Base-by-base conservation (phyloP, 1,284 basidiomycete genomes). In the Sutorius eximius region DNA sequence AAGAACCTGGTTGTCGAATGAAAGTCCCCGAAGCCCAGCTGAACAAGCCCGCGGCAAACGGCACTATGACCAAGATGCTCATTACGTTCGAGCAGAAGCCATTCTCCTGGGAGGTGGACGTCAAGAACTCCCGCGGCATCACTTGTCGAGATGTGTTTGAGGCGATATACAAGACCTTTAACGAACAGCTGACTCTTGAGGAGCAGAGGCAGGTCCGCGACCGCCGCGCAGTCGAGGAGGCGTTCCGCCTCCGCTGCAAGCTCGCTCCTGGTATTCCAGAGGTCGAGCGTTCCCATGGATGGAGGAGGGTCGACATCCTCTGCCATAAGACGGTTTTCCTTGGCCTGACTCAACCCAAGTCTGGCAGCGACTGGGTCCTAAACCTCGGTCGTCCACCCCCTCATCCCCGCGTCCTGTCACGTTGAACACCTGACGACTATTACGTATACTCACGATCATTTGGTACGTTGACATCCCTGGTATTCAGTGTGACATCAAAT, bases 71-170 rank as follows among this genome's bases (percentile, higher is more conserved):
- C 1, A 66, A 71, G 49, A 77, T 77, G 74, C 59, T 63, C 18
- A 73, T 78, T 52, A 51, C 56, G 9, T 71, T 69, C 32, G 60
- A 68, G 18, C 65, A 64, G 7, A 49, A 65, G 10, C 60, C 68
- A 1, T 72, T 70, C 49, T 55, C 58, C 20, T 83, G 80, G 77
- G 72, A 73, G 9, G 70, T 86, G 51, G 60, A 69, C 42, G 74
- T 82, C 51, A 69, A 69, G 41, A 71, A 73, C 29, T 52, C 68
- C 22, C 63, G 62, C 33, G 81, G 78, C 3, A 70, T 82, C 22
- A 71, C 76, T 29, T 78, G 80, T 60, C 67, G 76, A 16, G 84
- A 86, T 53, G 75, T 86, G 30, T 83, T 82, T 61, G 64, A 76
- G 41, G 78, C 75, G 16, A 81, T 86, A 20, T 77, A 80, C 61